phyloP scores from a whole-genome alignment of 1,284 basidiomycete species.

The Cutaneotrichosporon cavernicola region DNA sequence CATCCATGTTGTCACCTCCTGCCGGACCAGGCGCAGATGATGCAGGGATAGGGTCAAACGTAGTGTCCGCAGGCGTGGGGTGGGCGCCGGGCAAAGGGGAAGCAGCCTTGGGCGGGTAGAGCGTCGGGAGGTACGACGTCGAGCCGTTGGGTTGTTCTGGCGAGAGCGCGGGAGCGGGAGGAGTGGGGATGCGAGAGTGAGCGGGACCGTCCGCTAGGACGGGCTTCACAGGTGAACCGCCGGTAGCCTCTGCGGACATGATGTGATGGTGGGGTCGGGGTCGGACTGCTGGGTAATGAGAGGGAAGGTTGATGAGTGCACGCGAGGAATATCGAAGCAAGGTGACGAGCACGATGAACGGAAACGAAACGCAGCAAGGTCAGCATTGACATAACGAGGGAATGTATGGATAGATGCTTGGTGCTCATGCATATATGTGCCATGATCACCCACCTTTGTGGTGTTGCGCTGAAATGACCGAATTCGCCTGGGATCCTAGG shows the following conservation, averaged over 20 bases:
- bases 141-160: constrained; percentile 11
- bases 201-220: constrained; percentile 42
- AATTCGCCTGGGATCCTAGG: constrained; percentile 10
- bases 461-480: constrained; percentile 19
- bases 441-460: constrained; percentile 24
- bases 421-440: constrained; percentile 20
- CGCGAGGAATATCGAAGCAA: background rate
- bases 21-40: constrained; percentile 1
- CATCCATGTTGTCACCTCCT: constrained; percentile 24
- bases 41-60: constrained; percentile 20
- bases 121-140: constrained; percentile 15
- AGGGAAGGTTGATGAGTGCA: constrained; percentile 6
- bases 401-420: background rate
- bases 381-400: constrained; percentile 14
- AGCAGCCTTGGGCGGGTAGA: constrained; percentile 3
- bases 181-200: constrained; percentile 32
- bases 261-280: constrained; percentile 3
- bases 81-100: constrained; percentile 18
- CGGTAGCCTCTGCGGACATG: constrained; percentile 19
- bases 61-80: constrained; percentile 20
- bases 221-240: constrained; percentile 28
- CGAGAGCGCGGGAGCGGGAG: background rate
- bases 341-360: constrained; percentile 10
- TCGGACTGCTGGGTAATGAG: constrained; percentile 1
- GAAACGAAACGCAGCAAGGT: constrained; percentile 11